Evolutionary conservation across 1,284 basidiomycete genomes (phyloP), one percentile per base, ranked within the genome.

Genomic region (Microbotryum saponariae): DNA sequence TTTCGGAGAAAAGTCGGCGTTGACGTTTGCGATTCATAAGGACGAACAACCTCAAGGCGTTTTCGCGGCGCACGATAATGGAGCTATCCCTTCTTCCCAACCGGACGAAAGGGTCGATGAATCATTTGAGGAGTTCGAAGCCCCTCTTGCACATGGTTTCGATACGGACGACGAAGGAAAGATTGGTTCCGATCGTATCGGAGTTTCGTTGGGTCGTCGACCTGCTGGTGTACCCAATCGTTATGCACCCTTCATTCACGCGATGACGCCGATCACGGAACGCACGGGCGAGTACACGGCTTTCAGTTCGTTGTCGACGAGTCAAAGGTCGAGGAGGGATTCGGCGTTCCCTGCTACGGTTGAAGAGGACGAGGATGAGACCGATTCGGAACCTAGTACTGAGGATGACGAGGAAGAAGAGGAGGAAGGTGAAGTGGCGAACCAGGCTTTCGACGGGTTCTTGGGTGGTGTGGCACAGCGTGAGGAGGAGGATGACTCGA

Each of bases 251-350:
- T 63, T 68, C 59, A 68, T 74, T 59, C 70, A 89, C 70, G 83
- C 89, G 59, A 90, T 97, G 88, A 96, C 92, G 12, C 92, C 92
- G 1, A 94, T 97, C 72, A 89, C 89, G 5, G 93, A 97, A 76
- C 81, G 91, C 47, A 96, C 92, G 6, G 83, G 83, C 71, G 93
- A 97, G 74, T 91, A 82, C 73, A 89, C 87, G 4, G 29, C 46
- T 12, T 29, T 20, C 18, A 56, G 31, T 25, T 21, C 21, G 21
- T 47, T 66, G 25, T 48, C 54, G 10, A 51, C 58, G 50, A 60
- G 56, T 46, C 56, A 56, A 49, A 25, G 58, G 25, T 60, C 62
- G 16, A 62, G 56, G 57, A 47, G 51, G 47, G 66, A 62, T 18
- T 57, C 54, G 12, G 62, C 61, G 25, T 69, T 62, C 37, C 45